A percentile compares a stretch with the other conserved stretches of the same genome.
Evolutionary conservation across 2,329 filamentous ascomycete species (phyloP).

Genomic region (Ceratocystis variospora): DNA sequence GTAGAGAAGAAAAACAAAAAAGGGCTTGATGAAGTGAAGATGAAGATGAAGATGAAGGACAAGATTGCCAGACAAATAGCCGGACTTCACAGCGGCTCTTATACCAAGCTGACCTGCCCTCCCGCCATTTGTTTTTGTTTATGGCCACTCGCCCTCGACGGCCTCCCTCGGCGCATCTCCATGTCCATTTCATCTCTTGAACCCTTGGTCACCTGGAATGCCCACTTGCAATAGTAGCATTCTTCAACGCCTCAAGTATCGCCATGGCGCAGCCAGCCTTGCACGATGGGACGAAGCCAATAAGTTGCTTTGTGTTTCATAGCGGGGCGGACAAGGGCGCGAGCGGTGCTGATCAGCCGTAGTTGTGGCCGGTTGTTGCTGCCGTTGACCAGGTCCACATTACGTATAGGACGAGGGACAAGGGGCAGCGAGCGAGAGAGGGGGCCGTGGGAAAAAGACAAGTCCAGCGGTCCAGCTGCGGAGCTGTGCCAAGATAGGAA

Average conservation of each 20-base stretch:
- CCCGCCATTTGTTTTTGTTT: not conserved
- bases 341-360: not conserved
- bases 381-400: no score
- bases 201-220: not conserved
- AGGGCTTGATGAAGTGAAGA: not conserved
- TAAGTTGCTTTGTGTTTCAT: constrained; percentile 1
- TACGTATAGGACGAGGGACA: no score
- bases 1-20: not conserved
- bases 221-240: constrained; percentile 1
- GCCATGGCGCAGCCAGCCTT: not conserved
- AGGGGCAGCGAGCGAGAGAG: not conserved
- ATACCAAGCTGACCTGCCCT: not conserved
- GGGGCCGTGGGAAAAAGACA: not conserved
- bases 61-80: not conserved
- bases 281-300: not conserved
- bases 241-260: not conserved
- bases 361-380: no score
- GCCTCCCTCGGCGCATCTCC: not conserved
- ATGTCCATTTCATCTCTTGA: not conserved
- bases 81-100: not conserved
- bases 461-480: not conserved
- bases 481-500: not conserved
- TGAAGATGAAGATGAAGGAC: not conserved
- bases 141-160: not conserved
- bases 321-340: not conserved